phyloP scores from a whole-genome alignment of 2,329 filamentous ascomycete genomes.

The Epichloe baconii region DNA sequence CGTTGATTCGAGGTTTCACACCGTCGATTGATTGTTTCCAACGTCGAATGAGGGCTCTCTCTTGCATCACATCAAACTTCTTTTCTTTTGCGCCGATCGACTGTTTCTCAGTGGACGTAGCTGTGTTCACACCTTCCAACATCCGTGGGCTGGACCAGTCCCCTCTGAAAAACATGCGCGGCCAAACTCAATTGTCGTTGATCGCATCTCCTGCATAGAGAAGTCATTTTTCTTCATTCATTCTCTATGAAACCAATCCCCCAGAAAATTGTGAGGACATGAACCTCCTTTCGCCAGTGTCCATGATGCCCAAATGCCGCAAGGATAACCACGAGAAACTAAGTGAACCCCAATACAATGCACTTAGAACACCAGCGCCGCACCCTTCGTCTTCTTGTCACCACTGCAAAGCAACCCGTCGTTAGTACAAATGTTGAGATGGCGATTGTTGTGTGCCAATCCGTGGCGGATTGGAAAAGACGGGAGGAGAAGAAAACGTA shows the following conservation, averaged over 20 bases:
- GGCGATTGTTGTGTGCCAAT: too few relatives aligned
- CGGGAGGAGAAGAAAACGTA: constrained; percentile 38
- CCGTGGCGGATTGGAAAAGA: too few relatives aligned
- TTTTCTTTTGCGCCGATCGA: background rate
- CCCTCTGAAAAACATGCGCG: too few relatives aligned
- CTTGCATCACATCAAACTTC: too few relatives aligned
- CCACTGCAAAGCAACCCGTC: constrained; percentile 45
- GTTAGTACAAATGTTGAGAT: background rate
- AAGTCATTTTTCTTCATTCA: constrained; percentile 21
- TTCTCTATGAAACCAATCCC: constrained; percentile 31
- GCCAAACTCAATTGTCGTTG: background rate
- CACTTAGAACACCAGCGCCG: constrained; percentile 96
- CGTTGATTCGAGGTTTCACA: too few relatives aligned
- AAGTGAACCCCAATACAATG: constrained; percentile 30
- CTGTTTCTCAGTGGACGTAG: too few relatives aligned
- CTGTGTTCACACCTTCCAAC: too few relatives aligned
- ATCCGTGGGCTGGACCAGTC: too few relatives aligned
- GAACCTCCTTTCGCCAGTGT: constrained; percentile 34
- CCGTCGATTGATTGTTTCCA: background rate
- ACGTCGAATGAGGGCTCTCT: background rate
- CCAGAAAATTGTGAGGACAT: constrained; percentile 26
- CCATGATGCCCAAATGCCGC: constrained; percentile 34
- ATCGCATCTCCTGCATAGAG: constrained; percentile 5
- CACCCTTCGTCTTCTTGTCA: constrained; percentile 99
- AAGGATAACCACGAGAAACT: constrained; percentile 30